Percentiles rank a stretch among this genome's conserved stretches.
Conservation (phyloP, 2,329 filamentous ascomycete genomes). For the Dryadomyces sulphureus region DNA sequence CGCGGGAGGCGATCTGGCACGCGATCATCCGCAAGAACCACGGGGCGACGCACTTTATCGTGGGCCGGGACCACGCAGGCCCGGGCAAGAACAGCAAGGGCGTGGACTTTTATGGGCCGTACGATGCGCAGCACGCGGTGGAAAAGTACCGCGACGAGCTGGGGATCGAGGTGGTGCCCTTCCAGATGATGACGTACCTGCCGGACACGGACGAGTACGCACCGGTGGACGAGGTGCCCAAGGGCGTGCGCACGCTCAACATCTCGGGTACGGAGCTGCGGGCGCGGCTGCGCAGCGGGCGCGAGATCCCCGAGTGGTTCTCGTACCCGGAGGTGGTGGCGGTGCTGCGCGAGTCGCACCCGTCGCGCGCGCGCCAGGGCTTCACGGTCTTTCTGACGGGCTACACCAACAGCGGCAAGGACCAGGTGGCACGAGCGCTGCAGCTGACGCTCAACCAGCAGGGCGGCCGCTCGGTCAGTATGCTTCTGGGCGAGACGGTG, state of each 20-base stretch:
- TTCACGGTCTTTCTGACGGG: slow-evolving; percentile 98
- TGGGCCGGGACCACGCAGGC: slow-evolving; percentile 94
- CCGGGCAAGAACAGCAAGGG: slow-evolving; percentile 97
- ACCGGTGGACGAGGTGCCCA: slow-evolving; percentile 76
- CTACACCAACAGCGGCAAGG: slow-evolving; percentile 93
- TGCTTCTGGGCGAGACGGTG: slow-evolving; percentile 91
- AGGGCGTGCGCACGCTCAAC: slow-evolving; percentile 73
- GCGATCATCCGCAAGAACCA: slow-evolving; percentile 99
- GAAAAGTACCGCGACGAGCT: slow-evolving; percentile 95
- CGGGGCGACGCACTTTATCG: slow-evolving; percentile 97
- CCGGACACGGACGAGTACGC: slow-evolving; percentile 95
- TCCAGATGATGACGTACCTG: slow-evolving; percentile 99
- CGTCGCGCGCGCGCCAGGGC: slow-evolving; percentile 76
- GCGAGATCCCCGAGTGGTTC: slow-evolving; percentile 98
- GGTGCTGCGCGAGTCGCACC: slow-evolving; percentile 92
- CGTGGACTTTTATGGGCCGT: slow-evolving; percentile 93
- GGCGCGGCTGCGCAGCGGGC: slow-evolving; percentile 75
- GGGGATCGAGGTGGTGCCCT: slow-evolving; percentile 95
- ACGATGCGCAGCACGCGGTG: slow-evolving; percentile 90
- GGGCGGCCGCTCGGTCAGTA: slow-evolving; percentile 83
- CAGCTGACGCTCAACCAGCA: slow-evolving; percentile 98
- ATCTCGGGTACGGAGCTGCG: slow-evolving; percentile 86
- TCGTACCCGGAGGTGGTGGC: slow-evolving; percentile 97
- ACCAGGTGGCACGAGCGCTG: slow-evolving; percentile 85
- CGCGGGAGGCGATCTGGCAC: slow-evolving; percentile 98